Base-by-base conservation (phyloP, 1,139 yeast genomes). In the Pneumocystis jirovecii region DNA sequence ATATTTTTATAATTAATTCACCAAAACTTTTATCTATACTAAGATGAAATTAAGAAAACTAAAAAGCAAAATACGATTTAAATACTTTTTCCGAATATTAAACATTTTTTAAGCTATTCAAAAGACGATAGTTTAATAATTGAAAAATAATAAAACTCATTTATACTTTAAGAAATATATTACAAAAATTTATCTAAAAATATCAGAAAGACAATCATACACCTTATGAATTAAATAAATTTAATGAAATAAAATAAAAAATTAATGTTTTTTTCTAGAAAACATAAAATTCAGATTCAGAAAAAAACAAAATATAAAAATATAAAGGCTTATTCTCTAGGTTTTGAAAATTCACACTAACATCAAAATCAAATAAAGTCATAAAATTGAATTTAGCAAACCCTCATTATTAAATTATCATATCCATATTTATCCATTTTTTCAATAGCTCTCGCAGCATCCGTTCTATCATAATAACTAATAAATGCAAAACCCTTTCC, bases 401-500 rank as follows among this genome's bases (percentile, higher is more conserved):
- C 66, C 61, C 75, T 73, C 79, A 93, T 81, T 76, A 93, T 90
- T 83, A 93, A 82, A 73, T 87, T 87, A 81, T 87, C 89, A 82
- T 87, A 86, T 81, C 97, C 96, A 80, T 84, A 87, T 73, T 97
- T 97, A 75, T 93, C 83, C 77, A 90, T 82, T 70, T 80, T 80
- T 70, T 87, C 85, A 78, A 87, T 80, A 63, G 97, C 97, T 70
- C 76, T 77, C 77, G 87, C 86, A 63, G 97, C 98, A 72, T 79
- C 80, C 66, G 77, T 76, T 73, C 84, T 86, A 68, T 85, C 80
- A 64, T 82, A 83, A 77, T 88, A 91, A 66, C 95, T 86, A 70
- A 91, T 95, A 76, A 89, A 93, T n/a, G 98, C 98, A 77, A 91
- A 85, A 72, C 99, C 99, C 79, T 93, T 87, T 66, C 96, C 88